These are phyloP conservation scores for Aspergillus sp. DNA, from an alignment of 2,329 filamentous ascomycete species.

Conservation along the genomic window DNA sequence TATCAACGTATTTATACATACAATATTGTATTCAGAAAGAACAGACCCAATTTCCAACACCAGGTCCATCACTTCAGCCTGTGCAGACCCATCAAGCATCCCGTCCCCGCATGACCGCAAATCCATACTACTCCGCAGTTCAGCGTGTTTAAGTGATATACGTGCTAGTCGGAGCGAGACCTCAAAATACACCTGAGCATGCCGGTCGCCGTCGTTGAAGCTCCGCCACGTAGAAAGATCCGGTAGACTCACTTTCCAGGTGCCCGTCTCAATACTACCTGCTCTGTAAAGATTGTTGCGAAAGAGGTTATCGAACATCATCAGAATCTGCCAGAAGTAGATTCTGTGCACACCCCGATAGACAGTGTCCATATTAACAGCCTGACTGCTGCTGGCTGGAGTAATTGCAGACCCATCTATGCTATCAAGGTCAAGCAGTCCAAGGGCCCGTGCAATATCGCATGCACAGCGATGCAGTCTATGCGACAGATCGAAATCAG, in stretches of 20 bases:
- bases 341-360: neutral
- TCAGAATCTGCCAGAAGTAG: conserved; percentile 2
- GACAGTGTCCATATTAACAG: neutral
- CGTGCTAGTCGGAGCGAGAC: neutral
- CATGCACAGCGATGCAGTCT: neutral
- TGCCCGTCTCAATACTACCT: neutral
- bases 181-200: neutral
- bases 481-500: neutral
- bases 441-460: neutral
- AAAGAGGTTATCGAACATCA: neutral
- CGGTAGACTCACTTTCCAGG: neutral
- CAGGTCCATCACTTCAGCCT: neutral
- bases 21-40: neutral
- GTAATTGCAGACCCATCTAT: neutral
- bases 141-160: neutral
- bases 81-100: neutral
- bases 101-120: neutral
- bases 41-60: neutral
- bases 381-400: neutral
- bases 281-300: neutral
- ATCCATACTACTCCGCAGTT: neutral
- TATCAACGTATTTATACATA: neutral
- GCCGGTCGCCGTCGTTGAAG: neutral
- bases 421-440: neutral
- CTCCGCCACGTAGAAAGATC: neutral